Base-by-base conservation (phyloP, 2,329 filamentous ascomycete genomes). In the Claviceps purpurea region DNA sequence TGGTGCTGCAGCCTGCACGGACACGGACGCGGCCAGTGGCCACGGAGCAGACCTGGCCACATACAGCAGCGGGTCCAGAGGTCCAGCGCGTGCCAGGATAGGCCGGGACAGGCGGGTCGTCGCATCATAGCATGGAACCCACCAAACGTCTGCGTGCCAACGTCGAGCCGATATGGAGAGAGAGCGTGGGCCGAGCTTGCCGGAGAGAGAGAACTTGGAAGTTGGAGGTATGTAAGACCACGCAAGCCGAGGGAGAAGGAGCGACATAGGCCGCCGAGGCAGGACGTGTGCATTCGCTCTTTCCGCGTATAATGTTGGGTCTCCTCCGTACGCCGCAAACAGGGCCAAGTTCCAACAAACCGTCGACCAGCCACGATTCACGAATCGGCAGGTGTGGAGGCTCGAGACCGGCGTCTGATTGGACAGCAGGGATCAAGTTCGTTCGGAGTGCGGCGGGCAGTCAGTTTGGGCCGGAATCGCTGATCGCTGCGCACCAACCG, bases 321-420 rank as follows among this genome's bases (percentile, higher is more conserved):
- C 30, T 34, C 30, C 30, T n/a, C n/a, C 20, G 34, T 16, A 39
- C 14, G 3, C 20, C 18, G 50, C 22, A 52, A 48, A 45, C 40
- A 41, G 51, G 34, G 20, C 40, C 51, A n/a, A n/a, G n/a, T n/a
- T n/a, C n/a, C n/a, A 49, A 48, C 26, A 30, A 42, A 42, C 41
- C 18, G 40, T 10, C 18, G 18, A 4, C 11, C 18, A 42, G 41
- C 8, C 41, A 42, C 47, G 18, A 49, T 34, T 20, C 41, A 42
- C 47, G 18, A 49, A 40, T 20, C 43, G 14, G 44, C 45, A 52
- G 48, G 52, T 51, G 49, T 47, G 56, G 64, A 65, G 65, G 65
- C 66, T 63, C 64, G 65, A 67, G 65, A 61, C 64, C 59, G 55
- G 57, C 30, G 22, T 45, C 51, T 68, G 62, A 69, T 70, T 69